A percentile compares a stretch with the other conserved stretches of the same genome.
These are phyloP conservation scores for Anisodus tanguticus DNA, from an alignment of 257 asterid species.

Conservation along the genomic window DNA sequence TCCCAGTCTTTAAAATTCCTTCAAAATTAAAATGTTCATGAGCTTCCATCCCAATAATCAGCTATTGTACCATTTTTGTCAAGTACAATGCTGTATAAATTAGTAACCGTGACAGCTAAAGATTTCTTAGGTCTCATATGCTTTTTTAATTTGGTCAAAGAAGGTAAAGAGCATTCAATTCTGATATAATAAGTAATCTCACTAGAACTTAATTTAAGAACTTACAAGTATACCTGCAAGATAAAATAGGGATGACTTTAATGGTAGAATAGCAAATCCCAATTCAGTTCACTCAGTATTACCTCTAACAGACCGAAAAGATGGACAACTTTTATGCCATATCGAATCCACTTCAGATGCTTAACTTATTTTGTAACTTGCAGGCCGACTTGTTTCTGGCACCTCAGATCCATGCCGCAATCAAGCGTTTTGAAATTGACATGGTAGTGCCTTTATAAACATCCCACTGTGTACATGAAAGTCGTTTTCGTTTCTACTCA, in stretches of 20 bases:
- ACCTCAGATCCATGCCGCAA: constrained; percentile 70
- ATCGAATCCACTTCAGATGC: constrained; percentile 5
- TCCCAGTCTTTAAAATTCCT: neutral
- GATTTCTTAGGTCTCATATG: constrained; percentile 20
- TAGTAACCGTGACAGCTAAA: neutral
- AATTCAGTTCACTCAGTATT: neutral
- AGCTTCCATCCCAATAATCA: neutral
- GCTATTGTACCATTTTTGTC: neutral
- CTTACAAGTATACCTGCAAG: neutral
- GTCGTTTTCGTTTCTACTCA: neutral
- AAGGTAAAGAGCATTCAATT: neutral
- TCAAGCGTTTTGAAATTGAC: constrained; percentile 60
- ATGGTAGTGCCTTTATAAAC: constrained; percentile 44
- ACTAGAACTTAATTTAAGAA: neutral
- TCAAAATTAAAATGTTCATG: constrained; percentile 10
- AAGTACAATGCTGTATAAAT: neutral
- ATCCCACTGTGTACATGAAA: neutral
- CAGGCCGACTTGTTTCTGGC: constrained; percentile 85
- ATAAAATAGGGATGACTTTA: constrained; percentile 13
- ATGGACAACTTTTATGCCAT: neutral
- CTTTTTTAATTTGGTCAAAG: neutral
- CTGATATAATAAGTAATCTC: neutral
- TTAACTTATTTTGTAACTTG: constrained; percentile 28
- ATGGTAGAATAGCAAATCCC: neutral
- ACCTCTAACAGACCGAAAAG: constrained; percentile 2